These are phyloP conservation scores for Monosporozyma siamensis DNA, from an alignment of 805 yeast species.

Conservation along the genomic window DNA sequence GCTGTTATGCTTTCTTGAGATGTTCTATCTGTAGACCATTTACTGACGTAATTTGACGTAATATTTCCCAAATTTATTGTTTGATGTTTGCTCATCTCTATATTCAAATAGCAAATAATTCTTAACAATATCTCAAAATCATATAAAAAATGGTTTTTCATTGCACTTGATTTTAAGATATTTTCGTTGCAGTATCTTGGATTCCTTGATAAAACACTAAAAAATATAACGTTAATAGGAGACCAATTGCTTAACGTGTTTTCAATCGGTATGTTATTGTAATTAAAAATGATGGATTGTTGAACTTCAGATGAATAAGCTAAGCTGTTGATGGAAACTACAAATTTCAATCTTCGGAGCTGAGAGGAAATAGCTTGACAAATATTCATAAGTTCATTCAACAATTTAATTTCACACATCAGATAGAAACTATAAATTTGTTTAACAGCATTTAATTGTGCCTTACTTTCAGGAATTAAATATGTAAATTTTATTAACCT, in stretches of 20 bases:
- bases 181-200: neutral
- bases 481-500: constrained; percentile 11
- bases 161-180: neutral
- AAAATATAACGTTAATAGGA: neutral
- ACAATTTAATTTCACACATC: constrained; percentile 4
- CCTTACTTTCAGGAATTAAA: constrained; percentile 6
- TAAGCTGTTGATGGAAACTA: constrained; percentile 2
- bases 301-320: constrained; percentile 21
- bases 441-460: constrained; percentile 12
- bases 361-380: constrained; percentile 10
- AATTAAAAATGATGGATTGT: constrained; percentile 16
- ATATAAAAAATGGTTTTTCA: constrained; percentile 17
- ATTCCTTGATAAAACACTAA: neutral
- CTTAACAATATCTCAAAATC: constrained; percentile 27
- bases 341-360: constrained; percentile 5
- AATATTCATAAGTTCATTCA: constrained; percentile 11
- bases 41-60: constrained; percentile 22
- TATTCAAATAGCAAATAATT: constrained; percentile 27
- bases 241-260: neutral
- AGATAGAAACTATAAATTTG: constrained; percentile 17
- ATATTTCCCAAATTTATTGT: constrained; percentile 27
- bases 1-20: constrained; percentile 1
- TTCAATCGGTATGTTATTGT: neutral
- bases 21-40: constrained; percentile 21
- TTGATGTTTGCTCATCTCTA: constrained; percentile 29